Evolutionary conservation across 352 stramenopile genomes (phyloP), one percentile per base, ranked within the genome.

Genomic region (Globisporangium paroecandrum): DNA sequence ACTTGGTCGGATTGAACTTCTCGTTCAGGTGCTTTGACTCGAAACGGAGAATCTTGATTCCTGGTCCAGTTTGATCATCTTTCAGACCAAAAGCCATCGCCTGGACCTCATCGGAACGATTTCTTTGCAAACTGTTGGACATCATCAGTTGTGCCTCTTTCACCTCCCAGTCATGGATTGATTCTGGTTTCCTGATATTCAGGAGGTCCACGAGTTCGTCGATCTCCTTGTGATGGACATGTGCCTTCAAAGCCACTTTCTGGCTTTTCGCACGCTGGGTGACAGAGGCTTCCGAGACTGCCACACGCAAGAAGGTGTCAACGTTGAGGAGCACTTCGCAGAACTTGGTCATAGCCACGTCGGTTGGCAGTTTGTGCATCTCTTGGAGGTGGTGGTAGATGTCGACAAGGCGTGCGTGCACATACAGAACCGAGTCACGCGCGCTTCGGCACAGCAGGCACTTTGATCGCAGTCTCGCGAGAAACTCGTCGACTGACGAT

Each of bases 171-270:
- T 58, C 38, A 13, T 68, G 63, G 0, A 63, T 68, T 27, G 53
- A 63, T 2, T 13, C 38, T 15, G n/a, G 27, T 24, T 41, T 32
- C 4, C 20, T 25, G 20, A 58, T 43, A 20, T 53, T 61, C 5
- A 68, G 54, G 4, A 63, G 24, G 5, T 68, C 63, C 0, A 68
- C 34, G 4, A 68, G 25, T 12, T 68, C 63, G 13, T 68, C 63
- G 9, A 68, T 68, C 38, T 68, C 41, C 34, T 56, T 61, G 56
- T 68, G 63, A 20, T 58, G 56, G 7, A 68, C 63, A 20, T 68
- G 54, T 1, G 53, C 63, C 56, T 38, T 34, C 38, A 68, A 9
- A 32, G 51, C 41, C 18, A 55, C 63, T 46, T 58, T 62, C 13
- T 63, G 51, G 46, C 63, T 68, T 18, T 25, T 62, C 0, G 54